A percentile compares a stretch with the other conserved stretches of the same genome.
phyloP scores from a whole-genome alignment of 441 rosid genomes.

The Adansonia gregorii region DNA sequence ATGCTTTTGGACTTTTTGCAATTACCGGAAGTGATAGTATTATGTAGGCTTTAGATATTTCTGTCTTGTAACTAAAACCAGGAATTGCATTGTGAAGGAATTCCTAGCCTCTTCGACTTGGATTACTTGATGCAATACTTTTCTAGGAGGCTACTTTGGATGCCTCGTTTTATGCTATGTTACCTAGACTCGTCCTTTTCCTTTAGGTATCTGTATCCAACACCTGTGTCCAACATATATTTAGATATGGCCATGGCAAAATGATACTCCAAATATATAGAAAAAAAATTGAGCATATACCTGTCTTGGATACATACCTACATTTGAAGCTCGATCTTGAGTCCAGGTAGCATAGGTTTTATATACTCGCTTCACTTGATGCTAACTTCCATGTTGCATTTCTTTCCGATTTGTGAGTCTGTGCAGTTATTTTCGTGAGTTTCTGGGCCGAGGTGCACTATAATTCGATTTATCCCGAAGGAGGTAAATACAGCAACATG shows the following conservation, averaged over 20 bases:
- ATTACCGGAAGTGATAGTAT: not conserved
- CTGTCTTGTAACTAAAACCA: not conserved
- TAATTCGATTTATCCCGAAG: constrained; percentile 90
- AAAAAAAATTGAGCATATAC: too few species aligned
- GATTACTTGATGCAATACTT: not conserved
- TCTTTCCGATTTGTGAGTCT: constrained; percentile 23
- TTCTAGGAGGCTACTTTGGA: not conserved
- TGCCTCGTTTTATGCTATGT: not conserved
- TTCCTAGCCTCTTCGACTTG: not conserved
- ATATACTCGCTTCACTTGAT: not conserved
- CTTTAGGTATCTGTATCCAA: too few species aligned
- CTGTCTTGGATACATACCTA: too few species aligned
- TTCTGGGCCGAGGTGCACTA: constrained; percentile 99
- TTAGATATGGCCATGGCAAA: too few species aligned
- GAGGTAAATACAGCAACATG: constrained; percentile 50
- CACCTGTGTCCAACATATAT: too few species aligned
- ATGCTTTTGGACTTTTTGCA: not conserved
- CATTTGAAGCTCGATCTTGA: too few species aligned
- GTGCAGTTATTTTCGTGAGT: constrained; percentile 85
- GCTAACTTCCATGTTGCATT: not conserved
- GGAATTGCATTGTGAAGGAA: not conserved
- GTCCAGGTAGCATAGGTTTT: too few species aligned
- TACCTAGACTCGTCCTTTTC: too few species aligned
- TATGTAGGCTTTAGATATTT: not conserved
- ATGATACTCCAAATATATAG: too few species aligned